These are phyloP conservation scores for Fusarium nurragi DNA, from an alignment of 2,329 filamentous ascomycete species.

Conservation along the genomic window DNA sequence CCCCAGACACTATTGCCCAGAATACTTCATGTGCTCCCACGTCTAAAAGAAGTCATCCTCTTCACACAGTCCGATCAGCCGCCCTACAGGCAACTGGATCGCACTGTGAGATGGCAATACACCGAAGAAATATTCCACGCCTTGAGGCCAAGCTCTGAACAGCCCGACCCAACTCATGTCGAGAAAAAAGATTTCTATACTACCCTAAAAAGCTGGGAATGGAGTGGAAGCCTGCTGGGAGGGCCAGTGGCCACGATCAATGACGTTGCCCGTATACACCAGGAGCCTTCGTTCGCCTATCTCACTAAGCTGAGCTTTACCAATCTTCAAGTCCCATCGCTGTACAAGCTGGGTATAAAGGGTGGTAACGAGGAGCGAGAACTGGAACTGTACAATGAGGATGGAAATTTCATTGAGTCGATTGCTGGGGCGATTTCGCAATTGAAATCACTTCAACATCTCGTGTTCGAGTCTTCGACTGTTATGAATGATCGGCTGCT, in stretches of 20 bases:
- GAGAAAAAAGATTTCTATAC: constrained; percentile 48
- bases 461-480: constrained; percentile 80
- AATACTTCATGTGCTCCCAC: constrained; percentile 71
- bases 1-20: constrained; percentile 54
- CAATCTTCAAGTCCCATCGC: constrained; percentile 68
- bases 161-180: constrained; percentile 43
- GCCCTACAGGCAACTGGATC: constrained; percentile 69
- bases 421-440: constrained; percentile 48
- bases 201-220: constrained; percentile 65
- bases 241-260: constrained; percentile 57
- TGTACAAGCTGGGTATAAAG: constrained; percentile 51
- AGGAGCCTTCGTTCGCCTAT: constrained; percentile 63
- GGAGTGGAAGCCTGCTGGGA: constrained; percentile 66
- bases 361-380: constrained; percentile 46
- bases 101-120: constrained; percentile 74
- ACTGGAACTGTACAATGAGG: constrained; percentile 49
- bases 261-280: constrained; percentile 63
- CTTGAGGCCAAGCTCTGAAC: constrained; percentile 62
- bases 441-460: constrained; percentile 70
- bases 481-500: constrained; percentile 75
- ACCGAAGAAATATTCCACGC: constrained; percentile 71
- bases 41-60: constrained; percentile 75
- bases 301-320: constrained; percentile 68
- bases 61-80: constrained; percentile 75
- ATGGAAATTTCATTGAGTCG: constrained; percentile 54